Conservation (phyloP, 2,329 filamentous ascomycete species). For the Fusarium sp. region DNA sequence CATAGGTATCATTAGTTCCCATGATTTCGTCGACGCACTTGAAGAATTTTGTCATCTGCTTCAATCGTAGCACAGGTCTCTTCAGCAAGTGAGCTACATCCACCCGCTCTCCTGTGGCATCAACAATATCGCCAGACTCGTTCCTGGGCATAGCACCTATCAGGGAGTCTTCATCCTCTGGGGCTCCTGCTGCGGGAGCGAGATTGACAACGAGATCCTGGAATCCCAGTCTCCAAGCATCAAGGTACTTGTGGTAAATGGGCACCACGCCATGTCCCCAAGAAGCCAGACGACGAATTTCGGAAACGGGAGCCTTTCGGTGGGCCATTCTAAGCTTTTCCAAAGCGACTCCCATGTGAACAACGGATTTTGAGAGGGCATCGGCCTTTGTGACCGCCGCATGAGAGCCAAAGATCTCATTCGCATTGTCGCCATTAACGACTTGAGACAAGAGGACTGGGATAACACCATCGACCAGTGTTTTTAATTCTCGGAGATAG, state of each 20-base stretch:
- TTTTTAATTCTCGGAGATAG: conserved; percentile 92
- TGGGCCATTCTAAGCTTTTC: conserved; percentile 88
- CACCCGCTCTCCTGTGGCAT: conserved; percentile 87
- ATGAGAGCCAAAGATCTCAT: conserved; percentile 77
- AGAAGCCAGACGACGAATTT: conserved; percentile 79
- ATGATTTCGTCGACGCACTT: conserved; percentile 75
- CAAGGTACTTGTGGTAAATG: conserved; percentile 88
- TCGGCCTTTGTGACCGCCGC: conserved; percentile 68
- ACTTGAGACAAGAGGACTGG: conserved; percentile 91
- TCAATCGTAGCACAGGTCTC: conserved; percentile 87
- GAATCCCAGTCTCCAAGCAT: conserved; percentile 93
- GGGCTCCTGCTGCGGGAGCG: conserved; percentile 72
- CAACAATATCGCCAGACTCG: conserved; percentile 76
- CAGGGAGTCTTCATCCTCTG: conserved; percentile 74
- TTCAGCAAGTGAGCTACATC: conserved; percentile 96
- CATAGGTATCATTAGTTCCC: conserved; percentile 63
- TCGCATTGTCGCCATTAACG: conserved; percentile 77
- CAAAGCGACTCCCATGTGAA: conserved; percentile 92
- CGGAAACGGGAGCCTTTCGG: conserved; percentile 82
- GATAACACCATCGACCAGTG: conserved; percentile 94
- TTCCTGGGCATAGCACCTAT: conserved; percentile 73
- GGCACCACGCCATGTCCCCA: conserved; percentile 87
- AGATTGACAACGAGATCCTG: conserved; percentile 96
- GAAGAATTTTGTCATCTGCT: conserved; percentile 88
- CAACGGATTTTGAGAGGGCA: conserved; percentile 85